Percentiles rank a stretch among this genome's conserved stretches.
These are phyloP conservation scores for Silene latifolia DNA, from an alignment of 148 eudicot species.

Conservation along the genomic window DNA sequence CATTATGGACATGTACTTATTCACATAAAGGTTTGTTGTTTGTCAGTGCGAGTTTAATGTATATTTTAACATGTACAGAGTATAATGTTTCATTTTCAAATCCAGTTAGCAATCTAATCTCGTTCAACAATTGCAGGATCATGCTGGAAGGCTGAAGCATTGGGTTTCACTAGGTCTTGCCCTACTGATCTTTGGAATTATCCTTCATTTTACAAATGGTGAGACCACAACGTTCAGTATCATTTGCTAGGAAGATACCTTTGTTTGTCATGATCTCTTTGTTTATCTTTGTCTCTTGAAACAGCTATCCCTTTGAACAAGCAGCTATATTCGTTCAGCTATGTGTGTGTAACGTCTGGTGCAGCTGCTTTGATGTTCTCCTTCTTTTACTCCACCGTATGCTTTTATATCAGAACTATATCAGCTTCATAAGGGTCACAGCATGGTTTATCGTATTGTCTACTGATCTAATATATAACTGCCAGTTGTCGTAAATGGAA, in stretches of 20 bases:
- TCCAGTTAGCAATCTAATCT: neutral
- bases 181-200: constrained; percentile 53
- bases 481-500: too few species aligned
- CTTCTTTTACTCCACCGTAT: constrained; percentile 58
- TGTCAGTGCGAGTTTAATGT: constrained; percentile 4
- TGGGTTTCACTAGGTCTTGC: constrained; percentile 64
- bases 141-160: constrained; percentile 62
- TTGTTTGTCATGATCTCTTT: neutral
- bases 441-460: neutral
- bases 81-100: neutral
- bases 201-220: constrained; percentile 81
- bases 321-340: constrained; percentile 85
- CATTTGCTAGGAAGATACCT: neutral
- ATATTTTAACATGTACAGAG: neutral
- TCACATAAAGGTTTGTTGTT: constrained; percentile 56
- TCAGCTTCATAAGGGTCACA: neutral
- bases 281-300: constrained; percentile 14
- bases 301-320: constrained; percentile 90
- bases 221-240: constrained; percentile 1
- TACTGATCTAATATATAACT: neutral
- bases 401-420: constrained; percentile 1
- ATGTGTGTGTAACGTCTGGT: constrained; percentile 81
- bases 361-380: constrained; percentile 72
- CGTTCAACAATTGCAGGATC: constrained; percentile 40
- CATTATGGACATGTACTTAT: constrained; percentile 88